Evolutionary conservation across 2,329 filamentous ascomycete species (phyloP).

Genomic region (Fusarium austroafricanum): DNA sequence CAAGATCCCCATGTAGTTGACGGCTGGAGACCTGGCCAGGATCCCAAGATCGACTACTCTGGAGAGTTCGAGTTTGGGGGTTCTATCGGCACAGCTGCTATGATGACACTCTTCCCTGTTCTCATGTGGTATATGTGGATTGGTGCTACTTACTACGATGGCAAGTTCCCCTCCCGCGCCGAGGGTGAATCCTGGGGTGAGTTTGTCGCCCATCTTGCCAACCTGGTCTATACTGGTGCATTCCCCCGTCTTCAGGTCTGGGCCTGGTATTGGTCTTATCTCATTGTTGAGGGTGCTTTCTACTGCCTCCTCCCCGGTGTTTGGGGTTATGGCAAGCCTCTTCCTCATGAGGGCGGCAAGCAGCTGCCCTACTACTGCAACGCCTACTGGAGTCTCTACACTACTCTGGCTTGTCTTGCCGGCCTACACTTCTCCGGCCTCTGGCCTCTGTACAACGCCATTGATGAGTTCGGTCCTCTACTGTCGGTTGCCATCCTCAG

Average conservation of each 20-base stretch:
- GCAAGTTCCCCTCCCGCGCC: conserved; percentile 77
- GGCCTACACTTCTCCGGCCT: conserved; percentile 82
- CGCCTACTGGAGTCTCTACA: conserved; percentile 86
- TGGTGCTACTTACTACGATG: conserved; percentile 91
- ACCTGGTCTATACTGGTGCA: conserved; percentile 83
- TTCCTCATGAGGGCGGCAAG: conserved; percentile 84
- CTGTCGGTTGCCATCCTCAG: conserved; percentile 94
- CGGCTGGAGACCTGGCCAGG: conserved; percentile 69
- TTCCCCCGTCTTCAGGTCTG: conserved; percentile 87
- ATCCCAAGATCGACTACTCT: conserved; percentile 72
- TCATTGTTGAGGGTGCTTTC: conserved; percentile 83
- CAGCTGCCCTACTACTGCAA: conserved; percentile 96
- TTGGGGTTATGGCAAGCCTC: conserved; percentile 86
- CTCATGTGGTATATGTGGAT: conserved; percentile 99
- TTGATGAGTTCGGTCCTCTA: conserved; percentile 94
- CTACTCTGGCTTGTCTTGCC: conserved; percentile 78
- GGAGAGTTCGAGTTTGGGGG: conserved; percentile 88
- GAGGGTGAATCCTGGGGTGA: conserved; percentile 74
- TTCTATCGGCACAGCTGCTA: conserved; percentile 77
- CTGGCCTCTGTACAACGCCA: conserved; percentile 90
- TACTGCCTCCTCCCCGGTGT: conserved; percentile 91
- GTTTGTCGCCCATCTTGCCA: conserved; percentile 76
- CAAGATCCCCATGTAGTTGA: conserved; percentile 54
- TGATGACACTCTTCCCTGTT: conserved; percentile 94
- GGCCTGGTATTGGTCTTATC: conserved; percentile 94